Evolutionary conservation across 2,329 filamentous ascomycete genomes (phyloP).

Genomic region (Colletotrichum musicola): DNA sequence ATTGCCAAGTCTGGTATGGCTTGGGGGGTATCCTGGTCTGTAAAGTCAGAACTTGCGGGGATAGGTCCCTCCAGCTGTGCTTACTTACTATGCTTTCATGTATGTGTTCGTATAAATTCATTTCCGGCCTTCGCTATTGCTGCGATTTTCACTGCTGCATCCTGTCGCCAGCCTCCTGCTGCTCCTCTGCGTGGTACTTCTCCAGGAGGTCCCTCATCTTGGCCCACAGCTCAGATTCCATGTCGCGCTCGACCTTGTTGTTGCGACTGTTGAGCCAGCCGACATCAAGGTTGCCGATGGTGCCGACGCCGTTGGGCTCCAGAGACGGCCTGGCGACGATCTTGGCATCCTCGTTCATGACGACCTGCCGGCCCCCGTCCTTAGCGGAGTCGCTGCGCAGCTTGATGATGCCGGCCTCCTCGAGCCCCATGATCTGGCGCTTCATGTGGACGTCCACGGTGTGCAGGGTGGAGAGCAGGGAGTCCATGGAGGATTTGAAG

Average conservation of each 20-base stretch:
- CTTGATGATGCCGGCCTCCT: slow-evolving; percentile 83
- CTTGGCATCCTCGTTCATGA: slow-evolving; percentile 40
- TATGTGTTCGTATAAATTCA: not conserved
- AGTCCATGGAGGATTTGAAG: slow-evolving; percentile 71
- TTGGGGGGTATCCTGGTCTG: slow-evolving; percentile 19
- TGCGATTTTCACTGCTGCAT: slow-evolving; percentile 16
- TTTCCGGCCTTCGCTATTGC: not conserved
- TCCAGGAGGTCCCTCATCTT: slow-evolving; percentile 54
- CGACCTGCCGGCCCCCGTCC: slow-evolving; percentile 40
- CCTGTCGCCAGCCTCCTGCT: slow-evolving; percentile 24
- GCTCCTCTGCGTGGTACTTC: slow-evolving; percentile 39
- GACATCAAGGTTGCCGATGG: slow-evolving; percentile 77
- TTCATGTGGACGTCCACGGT: slow-evolving; percentile 80
- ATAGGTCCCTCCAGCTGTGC: not conserved
- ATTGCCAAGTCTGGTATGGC: not conserved
- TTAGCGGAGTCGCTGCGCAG: slow-evolving; percentile 49
- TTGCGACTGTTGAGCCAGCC: slow-evolving; percentile 91
- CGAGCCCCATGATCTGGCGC: slow-evolving; percentile 81
- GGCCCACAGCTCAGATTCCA: slow-evolving; percentile 84
- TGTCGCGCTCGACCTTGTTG: slow-evolving; percentile 83
- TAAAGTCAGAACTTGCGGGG: not conserved
- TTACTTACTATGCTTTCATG: slow-evolving; percentile 11
- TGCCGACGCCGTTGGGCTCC: slow-evolving; percentile 67
- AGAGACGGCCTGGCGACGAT: slow-evolving; percentile 53
- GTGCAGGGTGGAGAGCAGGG: slow-evolving; percentile 81